Evolutionary conservation across 2,329 filamentous ascomycete species (phyloP).

Genomic region (Alternaria burnsii): DNA sequence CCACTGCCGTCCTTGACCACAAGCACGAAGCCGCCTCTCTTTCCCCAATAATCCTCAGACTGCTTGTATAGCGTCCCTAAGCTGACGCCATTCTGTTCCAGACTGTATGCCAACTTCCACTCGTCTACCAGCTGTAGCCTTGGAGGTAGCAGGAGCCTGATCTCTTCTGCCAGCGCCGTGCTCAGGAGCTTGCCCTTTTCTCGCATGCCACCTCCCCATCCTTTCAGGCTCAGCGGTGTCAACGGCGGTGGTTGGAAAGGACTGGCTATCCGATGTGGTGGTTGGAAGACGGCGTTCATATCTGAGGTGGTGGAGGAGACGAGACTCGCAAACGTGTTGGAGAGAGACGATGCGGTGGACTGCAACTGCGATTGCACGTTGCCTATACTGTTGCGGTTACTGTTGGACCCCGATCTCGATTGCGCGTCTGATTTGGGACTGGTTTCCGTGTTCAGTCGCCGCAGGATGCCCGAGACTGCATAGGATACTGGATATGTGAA

Average conservation of each 20-base stretch:
- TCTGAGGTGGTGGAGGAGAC: slow-evolving; percentile 48
- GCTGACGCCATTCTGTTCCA: slow-evolving; percentile 91
- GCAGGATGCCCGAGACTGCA: slow-evolving; percentile 57
- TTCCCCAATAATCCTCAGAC: slow-evolving; percentile 71
- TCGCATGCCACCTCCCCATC: slow-evolving; percentile 69
- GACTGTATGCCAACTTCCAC: slow-evolving; percentile 86
- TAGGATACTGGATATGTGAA: slow-evolving; percentile 61
- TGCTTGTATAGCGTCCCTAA: slow-evolving; percentile 85
- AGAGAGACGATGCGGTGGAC: slow-evolving; percentile 35
- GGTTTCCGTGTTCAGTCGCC: slow-evolving; percentile 58
- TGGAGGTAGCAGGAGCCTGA: slow-evolving; percentile 85
- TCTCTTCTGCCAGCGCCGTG: slow-evolving; percentile 84
- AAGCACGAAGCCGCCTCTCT: slow-evolving; percentile 85
- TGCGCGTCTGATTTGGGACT: slow-evolving; percentile 18
- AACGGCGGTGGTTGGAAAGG: slow-evolving; percentile 90
- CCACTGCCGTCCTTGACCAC: slow-evolving; percentile 81
- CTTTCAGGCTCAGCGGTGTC: slow-evolving; percentile 76
- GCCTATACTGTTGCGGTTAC: slow-evolving; percentile 15
- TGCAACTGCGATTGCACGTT: slow-evolving; percentile 32
- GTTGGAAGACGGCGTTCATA: slow-evolving; percentile 68
- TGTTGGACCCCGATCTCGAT: slow-evolving; percentile 18
- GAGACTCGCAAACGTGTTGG: slow-evolving; percentile 49
- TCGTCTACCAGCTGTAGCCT: slow-evolving; percentile 85
- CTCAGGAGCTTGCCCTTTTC: slow-evolving; percentile 72
- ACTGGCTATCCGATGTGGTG: slow-evolving; percentile 70